phyloP scores from a whole-genome alignment of 257 asterid species.

The Phtheirospermum japonicum region DNA sequence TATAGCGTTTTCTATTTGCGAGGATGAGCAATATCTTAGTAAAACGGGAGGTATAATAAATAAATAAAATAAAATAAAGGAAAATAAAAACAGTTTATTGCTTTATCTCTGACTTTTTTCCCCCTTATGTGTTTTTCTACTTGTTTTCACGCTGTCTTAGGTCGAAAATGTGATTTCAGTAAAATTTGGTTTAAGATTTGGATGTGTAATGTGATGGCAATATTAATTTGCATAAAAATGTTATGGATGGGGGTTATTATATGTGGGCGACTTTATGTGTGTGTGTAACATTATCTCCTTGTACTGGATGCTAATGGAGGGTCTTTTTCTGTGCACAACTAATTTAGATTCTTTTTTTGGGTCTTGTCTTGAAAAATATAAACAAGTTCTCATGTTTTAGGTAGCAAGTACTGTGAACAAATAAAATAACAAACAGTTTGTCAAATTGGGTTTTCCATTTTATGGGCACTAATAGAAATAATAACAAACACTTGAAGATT shows the following conservation, averaged over 20 bases:
- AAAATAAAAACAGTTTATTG: not conserved
- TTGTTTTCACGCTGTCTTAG: too few relatives aligned
- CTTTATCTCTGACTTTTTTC: not conserved
- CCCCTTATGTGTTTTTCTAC: not conserved
- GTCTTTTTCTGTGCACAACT: too few relatives aligned
- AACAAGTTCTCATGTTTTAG: constrained; percentile 15
- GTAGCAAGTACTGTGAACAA: not conserved
- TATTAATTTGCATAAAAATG: not conserved
- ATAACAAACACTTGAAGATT: not conserved
- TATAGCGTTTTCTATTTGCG: constrained; percentile 40
- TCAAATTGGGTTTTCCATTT: not conserved
- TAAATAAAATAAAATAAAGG: not conserved
- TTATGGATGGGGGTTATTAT: not conserved
- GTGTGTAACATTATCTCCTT: too few relatives aligned
- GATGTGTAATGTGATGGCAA: too few relatives aligned
- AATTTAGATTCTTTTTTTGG: too few relatives aligned
- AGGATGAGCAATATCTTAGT: constrained; percentile 27
- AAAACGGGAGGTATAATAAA: constrained; percentile 39
- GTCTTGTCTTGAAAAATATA: constrained; percentile 19
- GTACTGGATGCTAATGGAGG: constrained; percentile 16
- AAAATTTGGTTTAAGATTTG: constrained; percentile 23
- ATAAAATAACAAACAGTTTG: not conserved
- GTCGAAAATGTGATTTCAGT: too few relatives aligned
- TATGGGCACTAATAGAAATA: too few relatives aligned
- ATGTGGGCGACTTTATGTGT: too few relatives aligned